Base-by-base conservation (phyloP, 441 rosid species). In the Manihot esculenta region DNA sequence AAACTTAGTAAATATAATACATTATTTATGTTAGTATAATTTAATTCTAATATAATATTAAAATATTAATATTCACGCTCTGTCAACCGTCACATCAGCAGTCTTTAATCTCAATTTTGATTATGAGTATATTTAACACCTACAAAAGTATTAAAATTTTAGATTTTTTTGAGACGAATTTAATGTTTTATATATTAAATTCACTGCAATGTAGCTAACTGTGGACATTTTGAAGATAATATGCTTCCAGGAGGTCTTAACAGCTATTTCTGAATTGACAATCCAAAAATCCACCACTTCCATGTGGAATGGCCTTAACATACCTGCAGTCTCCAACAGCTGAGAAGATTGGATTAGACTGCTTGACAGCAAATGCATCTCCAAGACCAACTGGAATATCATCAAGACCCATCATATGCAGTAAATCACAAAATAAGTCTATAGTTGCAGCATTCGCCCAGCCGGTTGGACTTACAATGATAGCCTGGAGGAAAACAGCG, bases 391-490 rank as follows among this genome's bases (percentile, higher is more conserved):
- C 89, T 0, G 84, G 92, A 70, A 92, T 89, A 81, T 90, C 97
- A 6, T 94, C 97, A 0, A 97, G 97, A 38, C 99, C 97, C 99
- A 92, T 94, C 97, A 94, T 94, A 76, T 94, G 99, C 74, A 92
- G 84, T 49, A 94, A 71, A 78, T 94, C 99, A 61, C 92, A 94
- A 50, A 94, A 76, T 30, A 86, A 79, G 71, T 94, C 99, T 1
- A 92, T 84, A 1, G 97, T 90, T 61, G 99, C 99, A 56, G 97
- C 89, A 75, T 88, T 92, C 53, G 99, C 97, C 99, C 99, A 94
- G 1, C 99, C 99, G 0, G 83, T 89, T 44, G 99, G 96, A 75
- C 83, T 90, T 55, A 90, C 93, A 59, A 94, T 69, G 56, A 94
- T 87, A 27, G 93, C 99, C 99, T 94, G 80, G 53, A 64, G 61